phyloP scores from a whole-genome alignment of 1,284 basidiomycete species.

The Trichosporon coremiiforme region DNA sequence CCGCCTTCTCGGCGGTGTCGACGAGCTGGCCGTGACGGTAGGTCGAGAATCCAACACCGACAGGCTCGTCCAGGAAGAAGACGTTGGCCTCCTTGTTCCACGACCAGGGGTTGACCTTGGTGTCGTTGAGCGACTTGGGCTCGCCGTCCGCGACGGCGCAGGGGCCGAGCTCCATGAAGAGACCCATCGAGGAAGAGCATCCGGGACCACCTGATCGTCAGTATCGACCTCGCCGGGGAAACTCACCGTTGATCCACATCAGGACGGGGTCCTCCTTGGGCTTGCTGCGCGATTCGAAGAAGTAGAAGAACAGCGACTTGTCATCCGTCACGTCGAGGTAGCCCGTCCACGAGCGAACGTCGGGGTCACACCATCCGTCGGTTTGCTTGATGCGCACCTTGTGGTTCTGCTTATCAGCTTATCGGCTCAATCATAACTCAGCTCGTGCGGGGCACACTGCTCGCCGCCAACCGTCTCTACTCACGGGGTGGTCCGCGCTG shows the following conservation, averaged over 20 bases:
- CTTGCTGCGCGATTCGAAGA: constrained; percentile 73
- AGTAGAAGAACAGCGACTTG: constrained; percentile 77
- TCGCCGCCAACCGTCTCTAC: not conserved
- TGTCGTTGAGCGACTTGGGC: constrained; percentile 51
- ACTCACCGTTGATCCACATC: constrained; percentile 56
- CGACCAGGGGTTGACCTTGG: constrained; percentile 57
- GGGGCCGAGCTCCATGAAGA: constrained; percentile 61
- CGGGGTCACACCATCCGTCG: constrained; percentile 56
- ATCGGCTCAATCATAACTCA: no score
- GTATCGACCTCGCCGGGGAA: not conserved
- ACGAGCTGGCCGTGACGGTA: constrained; percentile 67
- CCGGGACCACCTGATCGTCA: constrained; percentile 48
- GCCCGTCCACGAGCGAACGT: constrained; percentile 53
- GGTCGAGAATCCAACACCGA: constrained; percentile 70
- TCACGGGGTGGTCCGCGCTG: constrained; percentile 41
- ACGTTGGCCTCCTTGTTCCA: constrained; percentile 59
- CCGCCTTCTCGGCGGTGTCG: constrained; percentile 69
- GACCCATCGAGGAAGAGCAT: constrained; percentile 58
- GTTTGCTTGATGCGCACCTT: constrained; percentile 55
- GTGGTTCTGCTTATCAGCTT: constrained; percentile 37
- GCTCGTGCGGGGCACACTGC: no score
- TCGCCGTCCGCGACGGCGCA: constrained; percentile 50
- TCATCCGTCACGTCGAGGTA: constrained; percentile 68
- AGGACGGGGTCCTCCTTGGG: constrained; percentile 62
- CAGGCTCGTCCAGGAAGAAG: constrained; percentile 56